Percentiles rank a stretch among this genome's conserved stretches.
Conservation (phyloP, 108 stramenopile species). For the Pseudonitzschia multistriata region DNA sequence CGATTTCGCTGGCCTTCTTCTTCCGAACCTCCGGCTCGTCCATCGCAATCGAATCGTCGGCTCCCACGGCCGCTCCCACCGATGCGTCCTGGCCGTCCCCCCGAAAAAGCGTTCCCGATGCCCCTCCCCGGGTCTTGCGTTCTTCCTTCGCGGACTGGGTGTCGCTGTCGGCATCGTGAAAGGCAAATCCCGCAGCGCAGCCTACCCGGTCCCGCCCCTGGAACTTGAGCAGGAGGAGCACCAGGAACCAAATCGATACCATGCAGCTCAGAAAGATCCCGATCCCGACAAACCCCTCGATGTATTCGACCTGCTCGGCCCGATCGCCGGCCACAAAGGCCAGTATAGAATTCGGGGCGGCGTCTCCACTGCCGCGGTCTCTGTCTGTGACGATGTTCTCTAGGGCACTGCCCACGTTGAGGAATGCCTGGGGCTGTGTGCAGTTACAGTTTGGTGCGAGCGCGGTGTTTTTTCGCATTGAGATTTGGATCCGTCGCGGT, state of each 20-base stretch:
- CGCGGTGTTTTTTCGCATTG: background rate
- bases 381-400: background rate
- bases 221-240: conserved; percentile 24
- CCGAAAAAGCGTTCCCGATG: background rate
- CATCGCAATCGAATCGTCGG: conserved; percentile 9
- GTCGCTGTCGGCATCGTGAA: conserved; percentile 13
- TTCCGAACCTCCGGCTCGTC: conserved; percentile 6
- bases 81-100: background rate
- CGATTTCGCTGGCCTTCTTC: background rate
- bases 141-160: background rate
- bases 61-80: background rate
- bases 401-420: background rate
- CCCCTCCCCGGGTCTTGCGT: background rate
- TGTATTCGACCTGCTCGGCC: conserved; percentile 20
- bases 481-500: background rate
- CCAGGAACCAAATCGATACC: conserved; percentile 15
- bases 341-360: background rate
- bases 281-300: conserved; percentile 18
- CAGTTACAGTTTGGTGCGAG: background rate
- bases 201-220: conserved; percentile 16
- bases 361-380: no score
- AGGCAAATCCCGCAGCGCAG: conserved; percentile 27
- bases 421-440: background rate
- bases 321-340: conserved; percentile 7
- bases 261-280: background rate